A percentile compares a stretch with the other conserved stretches of the same genome.
phyloP scores from a whole-genome alignment of 2,329 filamentous ascomycete species.

The Ceratocystis albifundus region DNA sequence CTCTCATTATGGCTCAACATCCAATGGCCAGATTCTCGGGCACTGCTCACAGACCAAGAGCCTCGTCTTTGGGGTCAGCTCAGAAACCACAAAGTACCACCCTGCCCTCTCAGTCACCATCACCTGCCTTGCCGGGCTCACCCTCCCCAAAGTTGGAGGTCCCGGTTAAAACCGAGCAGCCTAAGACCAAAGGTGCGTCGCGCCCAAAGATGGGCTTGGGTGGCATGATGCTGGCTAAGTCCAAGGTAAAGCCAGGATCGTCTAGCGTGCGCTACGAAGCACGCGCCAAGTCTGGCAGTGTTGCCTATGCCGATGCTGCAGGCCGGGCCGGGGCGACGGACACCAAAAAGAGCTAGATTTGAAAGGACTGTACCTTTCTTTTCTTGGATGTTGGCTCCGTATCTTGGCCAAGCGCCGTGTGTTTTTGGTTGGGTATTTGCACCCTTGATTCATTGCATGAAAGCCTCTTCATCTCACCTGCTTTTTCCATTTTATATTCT shows the following conservation, averaged over 20 bases:
- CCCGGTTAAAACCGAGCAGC: background rate
- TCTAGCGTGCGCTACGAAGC: background rate
- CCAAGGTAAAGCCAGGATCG: background rate
- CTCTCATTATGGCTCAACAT: background rate
- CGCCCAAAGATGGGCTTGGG: background rate
- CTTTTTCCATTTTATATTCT: background rate
- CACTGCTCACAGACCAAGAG: background rate
- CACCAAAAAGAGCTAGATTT: background rate
- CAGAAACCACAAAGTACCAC: background rate
- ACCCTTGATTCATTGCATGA: background rate
- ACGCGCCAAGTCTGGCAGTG: background rate
- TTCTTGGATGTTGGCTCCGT: background rate
- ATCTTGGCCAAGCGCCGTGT: background rate
- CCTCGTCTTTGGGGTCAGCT: background rate
- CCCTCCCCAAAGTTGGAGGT: background rate
- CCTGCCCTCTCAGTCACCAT: background rate
- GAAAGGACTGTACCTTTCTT: background rate
- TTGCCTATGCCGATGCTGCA: background rate
- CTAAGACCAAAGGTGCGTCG: background rate
- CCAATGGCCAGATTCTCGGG: background rate
- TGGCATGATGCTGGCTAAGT: constrained; percentile 10
- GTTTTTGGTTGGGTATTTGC: background rate
- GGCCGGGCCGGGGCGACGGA: background rate
- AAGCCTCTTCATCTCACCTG: background rate
- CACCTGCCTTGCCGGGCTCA: background rate